phyloP scores from a whole-genome alignment of 495 filamentous ascomycete genomes.

The Aspergillus campestris region DNA sequence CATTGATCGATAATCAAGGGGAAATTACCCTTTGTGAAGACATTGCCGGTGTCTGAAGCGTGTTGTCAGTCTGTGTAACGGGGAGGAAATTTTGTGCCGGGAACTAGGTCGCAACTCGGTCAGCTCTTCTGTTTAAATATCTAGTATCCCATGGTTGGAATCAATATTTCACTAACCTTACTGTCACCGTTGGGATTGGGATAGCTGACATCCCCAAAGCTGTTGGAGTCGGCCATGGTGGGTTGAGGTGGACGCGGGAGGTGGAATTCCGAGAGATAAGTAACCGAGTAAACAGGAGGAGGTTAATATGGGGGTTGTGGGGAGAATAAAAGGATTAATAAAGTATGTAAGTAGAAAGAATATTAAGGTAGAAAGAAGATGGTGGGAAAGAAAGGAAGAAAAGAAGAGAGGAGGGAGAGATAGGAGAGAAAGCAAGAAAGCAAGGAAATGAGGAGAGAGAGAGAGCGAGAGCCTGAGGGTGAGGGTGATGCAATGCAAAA shows the following conservation, averaged over 20 bases:
- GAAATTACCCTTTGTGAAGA: conserved; percentile 25
- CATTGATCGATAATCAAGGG: not conserved
- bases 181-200: conserved; percentile 29
- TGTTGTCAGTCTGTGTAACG: conserved; percentile 15
- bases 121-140: conserved; percentile 8
- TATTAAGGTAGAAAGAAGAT: not conserved
- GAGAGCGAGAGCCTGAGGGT: conserved; percentile 21
- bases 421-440: conserved; percentile 10
- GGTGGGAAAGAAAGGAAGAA: conserved; percentile 7
- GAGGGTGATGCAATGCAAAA: conserved; percentile 30
- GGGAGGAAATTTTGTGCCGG: not conserved
- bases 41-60: conserved; percentile 19
- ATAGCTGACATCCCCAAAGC: conserved; percentile 30
- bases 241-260: conserved; percentile 2
- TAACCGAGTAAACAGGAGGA: not conserved
- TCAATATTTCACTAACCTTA: no score
- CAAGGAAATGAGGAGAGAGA: conserved; percentile 4
- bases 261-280: not conserved
- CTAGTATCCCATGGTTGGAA: no score
- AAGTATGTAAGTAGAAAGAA: not conserved
- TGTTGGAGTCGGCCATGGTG: conserved; percentile 14
- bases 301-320: not conserved
- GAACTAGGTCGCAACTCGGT: conserved; percentile 8
- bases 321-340: not conserved
- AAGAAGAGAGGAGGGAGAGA: conserved; percentile 6